A percentile compares a stretch with the other conserved stretches of the same genome.
Evolutionary conservation across 2,329 filamentous ascomycete species (phyloP).

Genomic region (Rutstroemia sp.): DNA sequence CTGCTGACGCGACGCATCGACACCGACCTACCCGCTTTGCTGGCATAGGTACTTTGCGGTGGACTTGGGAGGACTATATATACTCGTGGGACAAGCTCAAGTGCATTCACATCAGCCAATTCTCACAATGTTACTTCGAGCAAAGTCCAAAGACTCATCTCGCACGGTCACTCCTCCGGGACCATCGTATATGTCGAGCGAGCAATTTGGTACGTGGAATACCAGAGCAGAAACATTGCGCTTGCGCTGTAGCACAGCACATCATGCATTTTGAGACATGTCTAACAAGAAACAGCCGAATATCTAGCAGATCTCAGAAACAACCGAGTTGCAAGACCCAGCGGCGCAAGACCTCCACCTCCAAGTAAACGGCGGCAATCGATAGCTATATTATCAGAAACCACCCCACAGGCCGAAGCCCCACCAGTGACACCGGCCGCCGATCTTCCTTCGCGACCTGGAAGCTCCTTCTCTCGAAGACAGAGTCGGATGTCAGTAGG

Average conservation of each 20-base stretch:
- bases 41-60: background rate
- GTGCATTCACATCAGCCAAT: background rate
- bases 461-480: constrained; percentile 24
- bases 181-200: constrained; percentile 57
- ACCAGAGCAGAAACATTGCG: background rate
- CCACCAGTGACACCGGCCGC: constrained; percentile 13
- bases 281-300: constrained; percentile 41
- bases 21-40: constrained; percentile 1
- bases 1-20: constrained; percentile 4
- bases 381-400: constrained; percentile 28
- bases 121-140: constrained; percentile 23
- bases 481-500: constrained; percentile 25
- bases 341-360: constrained; percentile 60
- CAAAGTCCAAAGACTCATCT: constrained; percentile 28
- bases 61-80: background rate
- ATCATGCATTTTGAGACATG: background rate
- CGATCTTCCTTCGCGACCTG: constrained; percentile 20
- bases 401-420: constrained; percentile 5
- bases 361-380: constrained; percentile 30
- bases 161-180: constrained; percentile 54
- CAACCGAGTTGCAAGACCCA: constrained; percentile 59
- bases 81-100: background rate
- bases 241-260: background rate
- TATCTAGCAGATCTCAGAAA: constrained; percentile 67
- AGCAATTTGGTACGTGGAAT: constrained; percentile 52